Percentiles rank a stretch among this genome's conserved stretches.
These are phyloP conservation scores for Chlorella sp. DNA, from an alignment of 139 green algal genomes.

Conservation along the genomic window DNA sequence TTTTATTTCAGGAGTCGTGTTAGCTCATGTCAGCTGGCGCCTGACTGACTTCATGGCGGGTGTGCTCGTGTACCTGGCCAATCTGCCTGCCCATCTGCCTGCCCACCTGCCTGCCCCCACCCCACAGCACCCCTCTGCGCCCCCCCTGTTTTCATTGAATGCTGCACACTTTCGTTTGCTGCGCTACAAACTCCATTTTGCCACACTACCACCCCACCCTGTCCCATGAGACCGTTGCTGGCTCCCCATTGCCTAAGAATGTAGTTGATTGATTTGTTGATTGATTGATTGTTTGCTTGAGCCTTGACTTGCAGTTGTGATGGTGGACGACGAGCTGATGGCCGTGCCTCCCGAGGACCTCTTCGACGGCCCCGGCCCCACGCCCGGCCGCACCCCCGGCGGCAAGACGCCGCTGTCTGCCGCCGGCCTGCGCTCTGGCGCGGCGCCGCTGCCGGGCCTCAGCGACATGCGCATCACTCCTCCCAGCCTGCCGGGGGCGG, in stretches of 20 bases:
- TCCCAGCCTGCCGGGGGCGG: conserved; percentile 24
- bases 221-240: too few relatives aligned
- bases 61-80: neutral
- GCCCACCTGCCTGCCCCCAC: too few relatives aligned
- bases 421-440: neutral
- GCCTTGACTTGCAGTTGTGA: conserved; percentile 24
- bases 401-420: conserved; percentile 8
- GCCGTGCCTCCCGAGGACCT: conserved; percentile 39
- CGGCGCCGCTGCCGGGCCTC: conserved; percentile 30
- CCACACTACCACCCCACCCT: too few relatives aligned
- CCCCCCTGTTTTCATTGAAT: too few relatives aligned
- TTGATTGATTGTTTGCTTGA: too few relatives aligned
- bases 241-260: too few relatives aligned
- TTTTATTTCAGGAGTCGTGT: too few relatives aligned
- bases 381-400: neutral
- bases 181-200: too few relatives aligned
- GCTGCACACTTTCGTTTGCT: too few relatives aligned
- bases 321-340: conserved; percentile 47
- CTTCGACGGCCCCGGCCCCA: conserved; percentile 19
- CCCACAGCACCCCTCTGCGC: too few relatives aligned
- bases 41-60: neutral
- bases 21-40: neutral
- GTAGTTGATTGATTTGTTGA: neutral
- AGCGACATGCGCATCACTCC: conserved; percentile 37
- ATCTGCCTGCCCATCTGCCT: neutral